These are phyloP conservation scores for Rehmannia glutinosa DNA, from an alignment of 257 asterid species.

Conservation along the genomic window DNA sequence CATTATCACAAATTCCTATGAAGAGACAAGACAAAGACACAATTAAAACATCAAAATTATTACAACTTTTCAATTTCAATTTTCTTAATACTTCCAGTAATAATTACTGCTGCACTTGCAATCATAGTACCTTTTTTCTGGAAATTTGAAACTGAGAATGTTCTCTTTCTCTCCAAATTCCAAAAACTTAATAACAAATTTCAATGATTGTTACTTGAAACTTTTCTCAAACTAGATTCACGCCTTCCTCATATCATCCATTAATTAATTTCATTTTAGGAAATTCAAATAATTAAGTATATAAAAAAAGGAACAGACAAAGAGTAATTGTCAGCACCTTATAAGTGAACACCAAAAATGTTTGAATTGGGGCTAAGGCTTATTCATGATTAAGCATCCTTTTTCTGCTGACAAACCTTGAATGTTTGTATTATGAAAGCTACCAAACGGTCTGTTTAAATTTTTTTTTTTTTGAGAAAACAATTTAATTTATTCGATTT, in stretches of 20 bases:
- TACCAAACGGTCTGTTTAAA: constrained; percentile 13
- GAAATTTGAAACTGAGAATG: constrained; percentile 14
- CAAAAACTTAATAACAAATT: constrained; percentile 1
- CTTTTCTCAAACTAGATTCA: constrained; percentile 20
- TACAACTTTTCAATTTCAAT: not conserved
- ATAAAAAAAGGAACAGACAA: not conserved
- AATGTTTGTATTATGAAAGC: constrained; percentile 11
- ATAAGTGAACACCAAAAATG: constrained; percentile 10
- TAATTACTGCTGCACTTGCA: not conserved
- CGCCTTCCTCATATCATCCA: constrained; percentile 17
- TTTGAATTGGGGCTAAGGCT: constrained; percentile 15
- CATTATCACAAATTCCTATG: too few relatives aligned
- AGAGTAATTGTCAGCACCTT: not conserved
- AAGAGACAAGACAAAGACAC: not conserved
- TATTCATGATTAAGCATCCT: constrained; percentile 22
- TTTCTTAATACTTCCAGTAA: constrained; percentile 4
- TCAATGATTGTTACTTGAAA: constrained; percentile 23
- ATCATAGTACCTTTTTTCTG: constrained; percentile 3
- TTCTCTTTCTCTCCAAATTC: constrained; percentile 15
- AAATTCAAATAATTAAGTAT: constrained; percentile 2
- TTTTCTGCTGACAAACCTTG: constrained; percentile 14
- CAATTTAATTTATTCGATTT: not conserved
- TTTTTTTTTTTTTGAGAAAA: too few relatives aligned
- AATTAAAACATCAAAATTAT: constrained; percentile 7
- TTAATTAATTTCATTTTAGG: constrained; percentile 9